Evolutionary conservation across 305 asterid species (phyloP), one percentile per base, ranked within the genome.

Genomic region (Fraxinus velutina): DNA sequence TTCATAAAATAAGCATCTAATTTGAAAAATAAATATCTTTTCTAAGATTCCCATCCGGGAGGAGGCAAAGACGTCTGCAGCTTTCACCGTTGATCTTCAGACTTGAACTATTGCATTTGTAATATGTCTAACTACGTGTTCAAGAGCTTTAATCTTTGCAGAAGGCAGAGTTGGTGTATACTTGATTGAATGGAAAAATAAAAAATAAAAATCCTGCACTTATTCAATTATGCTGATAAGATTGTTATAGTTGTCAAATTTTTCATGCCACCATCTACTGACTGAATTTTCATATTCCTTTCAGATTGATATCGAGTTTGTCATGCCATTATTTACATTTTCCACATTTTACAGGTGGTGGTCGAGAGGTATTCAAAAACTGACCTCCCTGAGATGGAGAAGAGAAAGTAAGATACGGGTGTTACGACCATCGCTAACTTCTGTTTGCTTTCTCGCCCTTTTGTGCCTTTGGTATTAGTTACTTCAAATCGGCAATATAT

Each of bases 331-430:
- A 50, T 50, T 76, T 55, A 24, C 32, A 80, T 82, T 78, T 79
- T 76, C 75, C 60, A 62, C 42, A 73, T 81, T 32, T 88, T 85
- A 82, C 87, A 95, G 98, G 97, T 95, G 81, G 95, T 93, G 0
- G 98, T 90, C 70, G 98, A 95, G 87, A 90, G 89, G 89, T 95
- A 89, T 80, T 72, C 89, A 15, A 93, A 95, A 86, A 87, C 97
- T 24, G 98, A 93, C 90, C 98, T 95, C 83, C 97, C 98, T 6
- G 94, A 89, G 79, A 89, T 95, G 91, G 98, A 95, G 89, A 95
- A 95, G 90, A 95, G 92, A 90, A 93, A 95, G 97, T 92, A 83
- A 86, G 96, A 79, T 47, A 34, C 30, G 7, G 24, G 36, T 76
- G 70, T 42, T 0, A 15, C 1, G 6, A 5, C 9, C 42, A n/a